Evolutionary conservation across 768 basidiomycete genomes (phyloP).

Genomic region (Russula emetica): DNA sequence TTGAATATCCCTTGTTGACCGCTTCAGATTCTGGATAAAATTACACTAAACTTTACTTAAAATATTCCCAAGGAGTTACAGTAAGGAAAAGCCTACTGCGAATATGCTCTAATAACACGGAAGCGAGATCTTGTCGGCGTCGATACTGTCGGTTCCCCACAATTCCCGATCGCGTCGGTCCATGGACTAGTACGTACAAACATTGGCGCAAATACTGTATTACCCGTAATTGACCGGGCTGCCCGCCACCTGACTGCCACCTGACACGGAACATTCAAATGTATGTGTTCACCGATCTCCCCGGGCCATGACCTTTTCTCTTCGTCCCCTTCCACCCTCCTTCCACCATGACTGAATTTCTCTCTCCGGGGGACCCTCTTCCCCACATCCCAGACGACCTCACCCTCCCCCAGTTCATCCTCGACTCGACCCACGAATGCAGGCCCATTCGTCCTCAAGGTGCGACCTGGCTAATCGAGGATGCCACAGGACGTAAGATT

Average conservation of each 20-base stretch:
- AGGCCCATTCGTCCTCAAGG: conserved; percentile 17
- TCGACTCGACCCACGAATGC: conserved; percentile 27
- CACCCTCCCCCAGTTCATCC: conserved; percentile 30
- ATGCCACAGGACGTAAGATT: conserved; percentile 37
- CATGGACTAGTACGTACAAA: not conserved
- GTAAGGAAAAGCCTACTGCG: too few species aligned
- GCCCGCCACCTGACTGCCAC: too few species aligned
- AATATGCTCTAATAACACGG: too few species aligned
- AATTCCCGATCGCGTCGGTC: not conserved
- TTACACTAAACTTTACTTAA: too few species aligned
- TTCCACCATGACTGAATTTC: conserved; percentile 24
- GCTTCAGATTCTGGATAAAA: too few species aligned
- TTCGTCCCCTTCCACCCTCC: not conserved
- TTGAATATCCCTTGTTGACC: too few species aligned
- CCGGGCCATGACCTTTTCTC: not conserved
- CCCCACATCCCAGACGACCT: conserved; percentile 30
- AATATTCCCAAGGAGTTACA: too few species aligned
- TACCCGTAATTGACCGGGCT: too few species aligned
- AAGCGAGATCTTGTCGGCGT: too few species aligned
- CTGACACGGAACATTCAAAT: not conserved
- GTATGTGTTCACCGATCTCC: not conserved
- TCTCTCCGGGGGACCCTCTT: conserved; percentile 11
- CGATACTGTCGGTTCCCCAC: too few species aligned
- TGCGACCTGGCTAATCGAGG: conserved; percentile 43
- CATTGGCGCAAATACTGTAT: too few species aligned